These are phyloP conservation scores for Daldinia vernicosa DNA, from an alignment of 495 filamentous ascomycete genomes.

Conservation along the genomic window DNA sequence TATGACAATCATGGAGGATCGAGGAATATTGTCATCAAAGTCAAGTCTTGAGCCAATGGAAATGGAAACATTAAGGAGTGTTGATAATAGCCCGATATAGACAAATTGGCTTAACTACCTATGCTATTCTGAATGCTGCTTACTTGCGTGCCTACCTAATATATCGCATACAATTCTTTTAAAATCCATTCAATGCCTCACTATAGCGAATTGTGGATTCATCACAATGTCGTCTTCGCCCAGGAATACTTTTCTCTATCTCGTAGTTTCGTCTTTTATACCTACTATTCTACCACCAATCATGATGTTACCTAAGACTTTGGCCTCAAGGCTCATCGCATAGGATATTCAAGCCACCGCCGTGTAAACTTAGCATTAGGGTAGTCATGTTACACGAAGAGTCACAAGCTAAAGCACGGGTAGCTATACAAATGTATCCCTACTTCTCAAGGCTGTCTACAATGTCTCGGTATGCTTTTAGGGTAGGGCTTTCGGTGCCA, in stretches of 20 bases:
- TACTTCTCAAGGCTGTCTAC: background rate
- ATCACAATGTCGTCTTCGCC: background rate
- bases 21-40: background rate
- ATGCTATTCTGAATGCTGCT: background rate
- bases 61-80: background rate
- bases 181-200: background rate
- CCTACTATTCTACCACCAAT: background rate
- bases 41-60: background rate
- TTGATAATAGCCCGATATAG: background rate
- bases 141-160: background rate
- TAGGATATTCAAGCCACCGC: background rate
- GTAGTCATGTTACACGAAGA: background rate
- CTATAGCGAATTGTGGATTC: background rate
- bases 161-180: background rate
- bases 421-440: background rate
- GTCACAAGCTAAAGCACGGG: background rate
- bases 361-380: background rate
- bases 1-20: background rate
- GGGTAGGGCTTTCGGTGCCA: background rate
- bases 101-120: background rate
- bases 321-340: background rate
- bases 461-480: background rate
- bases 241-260: no score
- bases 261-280: background rate
- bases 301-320: background rate